Base-by-base conservation (phyloP, 2,329 filamentous ascomycete species). In the Botrytis aclada region DNA sequence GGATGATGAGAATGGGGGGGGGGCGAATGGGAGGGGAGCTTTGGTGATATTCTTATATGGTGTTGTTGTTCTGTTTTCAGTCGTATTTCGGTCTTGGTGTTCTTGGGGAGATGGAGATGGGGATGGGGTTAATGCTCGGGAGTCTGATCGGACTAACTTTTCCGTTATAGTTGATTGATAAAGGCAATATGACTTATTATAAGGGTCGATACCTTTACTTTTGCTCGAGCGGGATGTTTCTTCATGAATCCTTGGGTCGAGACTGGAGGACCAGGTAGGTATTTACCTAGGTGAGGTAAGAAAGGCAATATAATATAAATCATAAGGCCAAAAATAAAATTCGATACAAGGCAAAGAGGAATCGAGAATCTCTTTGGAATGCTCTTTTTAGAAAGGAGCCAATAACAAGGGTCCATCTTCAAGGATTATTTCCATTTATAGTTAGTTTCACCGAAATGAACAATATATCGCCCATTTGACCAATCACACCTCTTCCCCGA, bases 21-120 rank as follows among this genome's bases (percentile, higher is more conserved):
- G 43, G 64, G 45, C 32, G 45, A 66, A 37, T 20, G 32, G 32
- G 32, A 8, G 45, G 14, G 34, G 22, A 22, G n/a, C 3, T 39
- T 54, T 54, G 64, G 34, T 41, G 64, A 67, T 67, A 41, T 41
- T 54, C 14, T 25, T 51, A 29, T 56, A 56, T 67, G 65, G 65
- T 67, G 65, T 67, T 67, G 65, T 67, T 67, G 65, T 67, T 67
- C 65, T 67, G 65, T 41, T 56, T 67, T 62, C 9, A 61, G 60
- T 62, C 60, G 20, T 39, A 16, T 39, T 41, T 62, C 60, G 60
- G 60, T 39, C 34, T 41, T 62, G 37, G 60, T 37, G 60, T 37
- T 34, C 22, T 65, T 22, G 41, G 29, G 39, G 62, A 32, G 29
- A 43, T n/a, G n/a, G n/a, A n/a, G n/a, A 25, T 47, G 63, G 43